Evolutionary conservation across 129 eudicot species (phyloP), one percentile per base, ranked within the genome.

Genomic region (Arctium lappa): DNA sequence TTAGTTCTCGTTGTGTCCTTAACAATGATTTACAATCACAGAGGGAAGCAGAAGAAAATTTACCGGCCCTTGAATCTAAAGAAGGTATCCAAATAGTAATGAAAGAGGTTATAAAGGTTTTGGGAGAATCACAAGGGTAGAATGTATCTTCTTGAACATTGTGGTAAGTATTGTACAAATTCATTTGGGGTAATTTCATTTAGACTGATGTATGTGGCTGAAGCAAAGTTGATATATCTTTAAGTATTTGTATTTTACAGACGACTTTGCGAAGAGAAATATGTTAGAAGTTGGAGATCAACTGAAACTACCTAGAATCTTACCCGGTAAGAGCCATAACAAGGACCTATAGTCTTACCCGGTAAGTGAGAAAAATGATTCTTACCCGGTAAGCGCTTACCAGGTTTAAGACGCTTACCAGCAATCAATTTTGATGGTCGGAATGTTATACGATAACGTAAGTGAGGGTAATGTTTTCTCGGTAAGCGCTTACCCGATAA

Each of bases 41-140:
- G 85, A 31, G 80, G 56, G 85, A 75, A n/a, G 85, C 56, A 18
- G 85, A 75, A 69, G 81, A 82, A 31, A 66, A 82, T 82, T 76
- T 82, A 68, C 85, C 81, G 18, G 53, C 69, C 71, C 85, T 75
- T 75, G 80, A 75, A 30, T 38, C 76, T 34, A 75, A 15, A 82
- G 76, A 82, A 63, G 85, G 85, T 12, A 68, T 82, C 37, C 37
- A 42, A 42, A 82, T 82, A 32, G 36, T 46, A 75, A 66, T 82
- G 60, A 66, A 2, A 82, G 85, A 75, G 56, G 85, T 66, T 62
- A 72, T 65, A 75, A 74, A 81, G 80, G 85, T 82, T 40, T n/a
- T 75, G 85, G 81, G 81, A 76, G 44, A 82, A 82, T 69, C 70
- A 82, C 4, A 82, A 82, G 81, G 75, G 81, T 75, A 42, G 69